phyloP scores from a whole-genome alignment of 2,329 filamentous ascomycete species.

The Diaporthe vaccinii region DNA sequence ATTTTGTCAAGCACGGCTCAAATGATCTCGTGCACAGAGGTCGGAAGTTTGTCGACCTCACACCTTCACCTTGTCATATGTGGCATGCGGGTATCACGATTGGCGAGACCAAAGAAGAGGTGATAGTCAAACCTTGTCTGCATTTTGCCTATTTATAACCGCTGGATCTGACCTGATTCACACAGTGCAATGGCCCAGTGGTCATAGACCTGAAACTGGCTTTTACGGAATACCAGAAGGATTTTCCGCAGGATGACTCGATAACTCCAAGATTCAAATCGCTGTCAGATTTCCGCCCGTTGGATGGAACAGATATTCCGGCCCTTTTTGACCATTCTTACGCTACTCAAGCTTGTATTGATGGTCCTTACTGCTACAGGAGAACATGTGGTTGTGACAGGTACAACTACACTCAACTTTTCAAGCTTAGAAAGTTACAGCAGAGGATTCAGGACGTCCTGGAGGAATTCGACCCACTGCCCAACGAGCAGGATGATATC shows the following conservation, averaged over 20 bases:
- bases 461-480: constrained; percentile 40
- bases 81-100: constrained; percentile 48
- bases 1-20: background rate
- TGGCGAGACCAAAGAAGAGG: constrained; percentile 44
- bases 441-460: constrained; percentile 32
- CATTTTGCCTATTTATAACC: no score
- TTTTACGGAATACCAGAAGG: constrained; percentile 38
- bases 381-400: background rate
- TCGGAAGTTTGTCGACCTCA: constrained; percentile 44
- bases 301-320: no score
- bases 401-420: background rate
- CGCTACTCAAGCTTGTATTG: background rate
- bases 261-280: background rate
- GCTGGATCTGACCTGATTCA: no score
- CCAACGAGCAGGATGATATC: background rate
- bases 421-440: constrained; percentile 25
- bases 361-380: background rate
- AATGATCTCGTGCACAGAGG: constrained; percentile 40
- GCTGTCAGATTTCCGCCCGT: background rate
- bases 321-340: no score
- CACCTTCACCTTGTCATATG: constrained; percentile 44
- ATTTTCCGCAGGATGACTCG: background rate
- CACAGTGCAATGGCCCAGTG: constrained; percentile 45
- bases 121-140: constrained; percentile 5
- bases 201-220: constrained; percentile 49